A percentile compares a stretch with the other conserved stretches of the same genome.
Conservation (phyloP, 202 grass and related monocot genomes). For the Eragrostis tef region DNA sequence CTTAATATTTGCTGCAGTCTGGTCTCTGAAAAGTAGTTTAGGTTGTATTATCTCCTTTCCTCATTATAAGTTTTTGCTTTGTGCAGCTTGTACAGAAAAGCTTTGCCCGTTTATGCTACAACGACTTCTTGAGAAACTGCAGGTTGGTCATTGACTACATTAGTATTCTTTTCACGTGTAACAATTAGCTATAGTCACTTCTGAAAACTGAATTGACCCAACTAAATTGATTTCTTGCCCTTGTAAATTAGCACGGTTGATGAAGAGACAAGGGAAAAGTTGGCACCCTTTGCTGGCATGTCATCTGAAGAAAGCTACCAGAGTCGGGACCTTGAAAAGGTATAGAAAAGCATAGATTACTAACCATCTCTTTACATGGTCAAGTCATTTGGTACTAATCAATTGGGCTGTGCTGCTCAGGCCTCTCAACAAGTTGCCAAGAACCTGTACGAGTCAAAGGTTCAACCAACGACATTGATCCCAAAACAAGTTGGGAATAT, state of each 20-base stretch:
- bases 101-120: conserved; percentile 90
- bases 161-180: not conserved
- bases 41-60: not conserved
- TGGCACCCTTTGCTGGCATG: conserved; percentile 65
- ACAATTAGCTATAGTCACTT: conserved; percentile 24
- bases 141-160: conserved; percentile 42
- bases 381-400: not conserved
- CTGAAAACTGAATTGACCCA: not conserved
- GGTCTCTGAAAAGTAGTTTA: conserved; percentile 12
- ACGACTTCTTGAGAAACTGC: conserved; percentile 82
- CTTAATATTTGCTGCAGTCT: not conserved
- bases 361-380: not conserved
- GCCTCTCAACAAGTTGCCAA: conserved; percentile 44
- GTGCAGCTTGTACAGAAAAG: conserved; percentile 96
- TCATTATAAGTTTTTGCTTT: not conserved
- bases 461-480: conserved; percentile 65
- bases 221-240: not conserved
- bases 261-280: conserved; percentile 66
- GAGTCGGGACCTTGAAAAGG: conserved; percentile 89
- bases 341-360: conserved; percentile 38
- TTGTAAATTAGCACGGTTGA: conserved; percentile 61
- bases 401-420: not conserved
- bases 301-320: conserved; percentile 83
- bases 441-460: conserved; percentile 26
- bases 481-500: conserved; percentile 97